Base-by-base conservation (phyloP, 306 rosid genomes). In the Cucurbita argyrosperma region DNA sequence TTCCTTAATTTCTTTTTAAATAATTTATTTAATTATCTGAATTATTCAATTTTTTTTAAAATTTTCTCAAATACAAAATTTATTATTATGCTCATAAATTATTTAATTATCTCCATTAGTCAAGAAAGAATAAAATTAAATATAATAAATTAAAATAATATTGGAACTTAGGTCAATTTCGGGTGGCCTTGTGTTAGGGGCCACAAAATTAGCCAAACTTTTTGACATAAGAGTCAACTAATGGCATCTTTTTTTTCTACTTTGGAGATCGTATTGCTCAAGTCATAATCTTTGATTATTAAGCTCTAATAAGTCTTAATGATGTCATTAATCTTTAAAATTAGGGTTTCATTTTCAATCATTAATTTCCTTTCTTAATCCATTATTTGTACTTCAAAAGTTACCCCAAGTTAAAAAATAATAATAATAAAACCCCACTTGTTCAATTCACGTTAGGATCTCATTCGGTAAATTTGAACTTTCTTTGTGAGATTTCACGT, bases 151-250 rank as follows among this genome's bases (percentile, higher is more conserved):
- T 61, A 61, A 61, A 61, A 59, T 12, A 18, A 13, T 4, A 39
- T 38, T 61, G 68, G 46, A 37, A 62, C 8, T 56, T 4, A 51
- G 72, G 72, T 66, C 72, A 66, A 66, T 51, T 66, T 66, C 13
- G 52, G 72, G 0, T 66, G 54, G 40, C 42, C 42, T 68, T 68
- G 21, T 11, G 73, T 47, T 68, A 46, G 38, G 73, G 40, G 56
- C 47, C 57, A 46, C 73, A 23, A 46, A 67, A 18, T 46, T 68
- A 4, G 35, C 73, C 52, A 64, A 64, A 64, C 71, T 64, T 42
- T 40, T 64, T 64, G 71, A 64, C 49, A 40, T 7, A 40, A 64
- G 71, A 64, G 71, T 64, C 71, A 64, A 64, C 71, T 39, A 64
- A 64, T 64, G 13, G 21, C 45, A 40, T 64, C 45, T 60, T 59